phyloP scores from a whole-genome alignment of 169 alveolate species.

The Plasmodium gallinaceum region DNA sequence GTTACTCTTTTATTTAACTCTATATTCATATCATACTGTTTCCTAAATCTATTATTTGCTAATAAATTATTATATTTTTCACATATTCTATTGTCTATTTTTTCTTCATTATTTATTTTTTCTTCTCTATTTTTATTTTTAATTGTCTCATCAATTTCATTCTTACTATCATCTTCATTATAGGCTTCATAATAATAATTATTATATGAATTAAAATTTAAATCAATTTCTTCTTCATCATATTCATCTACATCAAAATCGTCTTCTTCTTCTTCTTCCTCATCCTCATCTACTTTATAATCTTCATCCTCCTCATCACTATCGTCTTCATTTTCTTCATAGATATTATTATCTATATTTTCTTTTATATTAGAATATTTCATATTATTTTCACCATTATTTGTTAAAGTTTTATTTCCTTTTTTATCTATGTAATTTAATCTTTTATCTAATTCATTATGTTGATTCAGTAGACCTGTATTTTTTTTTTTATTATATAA shows the following conservation, averaged over 20 bases:
- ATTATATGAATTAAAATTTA: conserved; percentile 55
- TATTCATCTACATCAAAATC: conserved; percentile 42
- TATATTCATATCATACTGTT: conserved; percentile 13
- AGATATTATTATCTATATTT: background rate
- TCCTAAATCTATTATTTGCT: conserved; percentile 3
- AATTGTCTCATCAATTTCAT: background rate
- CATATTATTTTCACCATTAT: background rate
- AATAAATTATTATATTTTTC: conserved; percentile 56
- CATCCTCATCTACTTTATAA: conserved; percentile 10
- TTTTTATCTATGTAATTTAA: background rate
- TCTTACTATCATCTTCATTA: conserved; percentile 15
- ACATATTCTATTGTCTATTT: conserved; percentile 17
- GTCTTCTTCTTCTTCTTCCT: conserved; percentile 33
- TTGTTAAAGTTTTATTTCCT: background rate
- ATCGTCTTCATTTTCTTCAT: conserved; percentile 7
- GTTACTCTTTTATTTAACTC: background rate
- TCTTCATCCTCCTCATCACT: conserved; percentile 16
- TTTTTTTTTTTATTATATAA: conserved; percentile 46
- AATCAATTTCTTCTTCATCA: conserved; percentile 31
- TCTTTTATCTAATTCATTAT: conserved; percentile 23
- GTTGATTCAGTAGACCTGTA: conserved; percentile 11
- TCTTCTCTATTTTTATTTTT: background rate
- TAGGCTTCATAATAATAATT: conserved; percentile 31
- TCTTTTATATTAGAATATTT: background rate
- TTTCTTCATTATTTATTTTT: conserved; percentile 8